These are phyloP conservation scores for Aureobasidium lini DNA, from an alignment of 2,329 filamentous ascomycete species.

Conservation along the genomic window DNA sequence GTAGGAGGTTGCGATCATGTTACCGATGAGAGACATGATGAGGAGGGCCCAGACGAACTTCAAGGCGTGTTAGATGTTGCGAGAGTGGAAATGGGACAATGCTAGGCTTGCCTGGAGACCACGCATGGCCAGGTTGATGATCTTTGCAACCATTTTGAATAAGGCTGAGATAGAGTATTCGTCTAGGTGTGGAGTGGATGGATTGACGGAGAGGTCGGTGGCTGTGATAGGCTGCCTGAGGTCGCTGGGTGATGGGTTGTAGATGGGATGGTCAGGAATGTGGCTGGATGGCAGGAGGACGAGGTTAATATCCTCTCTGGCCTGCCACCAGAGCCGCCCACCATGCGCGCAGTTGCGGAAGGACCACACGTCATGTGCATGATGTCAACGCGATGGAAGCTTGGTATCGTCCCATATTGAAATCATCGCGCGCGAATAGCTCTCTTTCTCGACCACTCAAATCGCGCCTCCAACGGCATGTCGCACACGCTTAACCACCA, in stretches of 20 bases:
- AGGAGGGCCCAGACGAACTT: conserved; percentile 55
- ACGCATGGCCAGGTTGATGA: conserved; percentile 23
- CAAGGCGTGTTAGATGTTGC: background rate
- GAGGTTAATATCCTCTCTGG: conserved; percentile 9
- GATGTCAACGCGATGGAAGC: background rate
- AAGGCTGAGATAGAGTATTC: background rate
- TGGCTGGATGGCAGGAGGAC: conserved; percentile 10
- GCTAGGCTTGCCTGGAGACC: conserved; percentile 21
- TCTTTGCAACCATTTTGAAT: conserved; percentile 17
- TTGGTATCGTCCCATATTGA: background rate
- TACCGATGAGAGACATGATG: conserved; percentile 54
- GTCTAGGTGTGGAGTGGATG: conserved; percentile 1
- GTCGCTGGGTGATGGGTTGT: conserved; percentile 5
- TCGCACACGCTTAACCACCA: background rate
- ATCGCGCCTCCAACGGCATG: background rate
- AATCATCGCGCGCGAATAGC: background rate
- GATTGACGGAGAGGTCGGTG: background rate
- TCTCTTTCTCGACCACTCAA: background rate
- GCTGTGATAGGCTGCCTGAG: background rate
- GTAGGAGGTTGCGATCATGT: conserved; percentile 50
- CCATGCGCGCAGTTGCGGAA: background rate
- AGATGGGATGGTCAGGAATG: conserved; percentile 10
- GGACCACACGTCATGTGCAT: background rate
- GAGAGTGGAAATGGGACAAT: background rate
- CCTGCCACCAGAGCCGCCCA: background rate